Base-by-base conservation (phyloP, 768 basidiomycete species). In the Mycena rosella region DNA sequence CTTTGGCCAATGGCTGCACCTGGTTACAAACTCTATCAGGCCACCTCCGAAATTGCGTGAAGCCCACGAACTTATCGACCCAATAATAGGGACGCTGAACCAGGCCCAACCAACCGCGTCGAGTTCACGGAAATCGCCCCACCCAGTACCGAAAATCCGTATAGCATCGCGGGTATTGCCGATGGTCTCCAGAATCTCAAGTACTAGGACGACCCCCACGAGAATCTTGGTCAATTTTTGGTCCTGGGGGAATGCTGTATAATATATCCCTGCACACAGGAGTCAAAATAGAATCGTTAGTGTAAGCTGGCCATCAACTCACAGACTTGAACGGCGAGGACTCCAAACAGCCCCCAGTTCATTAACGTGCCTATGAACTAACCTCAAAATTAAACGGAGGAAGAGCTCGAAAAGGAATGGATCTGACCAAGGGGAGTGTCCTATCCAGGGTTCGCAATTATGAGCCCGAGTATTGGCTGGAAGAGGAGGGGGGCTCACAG, bases 31-130 rank as follows among this genome's bases (percentile, higher is more conserved):
- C 17, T 15, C 5, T 47, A 10, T 24, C 4, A 11, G 45, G 5
- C 6, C 24, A 14, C 5, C 24, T 10, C 2, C 45, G 42, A 44
- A 20, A 13, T n/a, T n/a, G n/a, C n/a, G 10, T 10, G 6, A 2
- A 20, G 24, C 24, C 5, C 6, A 44, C n/a, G 22, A 2, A 73
- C 71, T 67, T 11, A 55, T 47, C 15, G 67, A 61, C 0, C 65
- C 66, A 20, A 72, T 49, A 24, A 71, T 54, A 4, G 74, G 74
- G 14, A 73, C 71, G 20, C 61, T 69, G 51, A 75, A 57, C 69
- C 74, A 72, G n/a, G 56, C 59, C 44, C 61, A 58, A 7, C 64
- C 57, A 17, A 73, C 60, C 2, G 53, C 36, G 17, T 65, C 68
- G 7, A 75, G 66, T 3, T 14, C 58, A 15, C 38, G 26, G 20